Evolutionary conservation across 805 yeast genomes (phyloP).

Genomic region (Myxozyma neotropica): DNA sequence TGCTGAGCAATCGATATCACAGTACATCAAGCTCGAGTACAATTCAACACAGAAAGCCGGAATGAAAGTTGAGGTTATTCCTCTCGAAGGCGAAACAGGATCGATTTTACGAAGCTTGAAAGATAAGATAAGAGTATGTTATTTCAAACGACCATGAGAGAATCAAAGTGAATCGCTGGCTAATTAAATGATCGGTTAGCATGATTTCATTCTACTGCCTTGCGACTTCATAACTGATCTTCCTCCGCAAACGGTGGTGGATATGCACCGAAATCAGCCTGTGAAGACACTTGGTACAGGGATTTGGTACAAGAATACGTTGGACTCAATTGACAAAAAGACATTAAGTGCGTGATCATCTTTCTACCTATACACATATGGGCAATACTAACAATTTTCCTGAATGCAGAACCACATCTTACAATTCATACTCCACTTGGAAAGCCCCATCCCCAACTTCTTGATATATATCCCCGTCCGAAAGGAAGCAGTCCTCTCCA

Average conservation of each 20-base stretch:
- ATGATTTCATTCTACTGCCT: constrained; percentile 79
- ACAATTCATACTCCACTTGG: constrained; percentile 45
- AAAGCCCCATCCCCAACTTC: constrained; percentile 49
- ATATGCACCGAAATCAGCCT: constrained; percentile 74
- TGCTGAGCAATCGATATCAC: constrained; percentile 51
- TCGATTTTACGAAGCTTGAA: constrained; percentile 56
- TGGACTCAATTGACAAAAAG: constrained; percentile 81
- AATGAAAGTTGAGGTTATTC: constrained; percentile 62
- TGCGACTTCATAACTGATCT: constrained; percentile 93
- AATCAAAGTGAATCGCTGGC: neutral
- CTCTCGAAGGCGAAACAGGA: constrained; percentile 61
- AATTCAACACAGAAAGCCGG: constrained; percentile 35
- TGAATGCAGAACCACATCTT: constrained; percentile 24
- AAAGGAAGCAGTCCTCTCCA: constrained; percentile 58
- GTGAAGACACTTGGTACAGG: constrained; percentile 71
- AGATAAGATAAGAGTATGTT: constrained; percentile 35
- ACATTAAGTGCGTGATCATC: constrained; percentile 55
- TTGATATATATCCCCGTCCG: constrained; percentile 68
- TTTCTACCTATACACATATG: constrained; percentile 52
- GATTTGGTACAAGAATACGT: constrained; percentile 70
- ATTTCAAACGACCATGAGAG: too few relatives aligned
- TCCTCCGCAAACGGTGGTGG: constrained; percentile 86
- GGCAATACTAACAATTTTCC: constrained; percentile 34
- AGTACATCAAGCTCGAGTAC: constrained; percentile 32
- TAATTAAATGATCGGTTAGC: constrained; percentile 17